phyloP scores from a whole-genome alignment of 768 basidiomycete species.

The Chalciporus sphaerocephalus region DNA sequence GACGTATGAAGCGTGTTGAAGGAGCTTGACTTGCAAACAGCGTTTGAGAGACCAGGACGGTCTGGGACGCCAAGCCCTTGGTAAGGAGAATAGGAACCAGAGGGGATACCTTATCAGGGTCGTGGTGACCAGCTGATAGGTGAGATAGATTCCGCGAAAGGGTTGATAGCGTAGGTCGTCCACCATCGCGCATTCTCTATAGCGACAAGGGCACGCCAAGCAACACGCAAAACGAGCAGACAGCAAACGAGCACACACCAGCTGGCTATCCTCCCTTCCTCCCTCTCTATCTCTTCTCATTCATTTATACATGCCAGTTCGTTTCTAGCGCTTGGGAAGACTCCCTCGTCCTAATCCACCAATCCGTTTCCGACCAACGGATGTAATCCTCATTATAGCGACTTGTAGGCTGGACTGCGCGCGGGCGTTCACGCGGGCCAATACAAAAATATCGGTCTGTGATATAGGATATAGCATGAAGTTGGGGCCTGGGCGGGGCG shows the following conservation, averaged over 20 bases:
- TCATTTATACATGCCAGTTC: no score
- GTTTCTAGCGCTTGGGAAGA: no score
- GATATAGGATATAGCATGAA: neutral
- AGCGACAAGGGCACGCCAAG: conserved; percentile 3
- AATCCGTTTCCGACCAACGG: no score
- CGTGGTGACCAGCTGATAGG: conserved; percentile 5
- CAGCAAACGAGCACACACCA: no score
- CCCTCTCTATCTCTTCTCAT: no score
- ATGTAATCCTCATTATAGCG: no score
- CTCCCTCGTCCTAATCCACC: no score
- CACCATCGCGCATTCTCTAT: conserved; percentile 7
- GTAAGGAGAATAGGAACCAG: conserved; percentile 10
- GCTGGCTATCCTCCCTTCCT: no score
- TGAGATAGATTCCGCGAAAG: conserved; percentile 11
- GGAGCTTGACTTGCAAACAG: conserved; percentile 2
- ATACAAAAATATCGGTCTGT: neutral
- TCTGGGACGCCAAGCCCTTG: conserved; percentile 10
- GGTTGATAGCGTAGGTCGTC: conserved; percentile 12
- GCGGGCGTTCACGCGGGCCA: conserved; percentile 4
- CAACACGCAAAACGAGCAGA: no score
- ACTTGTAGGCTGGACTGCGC: no score
- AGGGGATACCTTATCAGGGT: conserved; percentile 10
- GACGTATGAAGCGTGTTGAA: conserved; percentile 8
- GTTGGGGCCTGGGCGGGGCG: neutral
- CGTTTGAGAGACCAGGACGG: conserved; percentile 2